phyloP scores from a whole-genome alignment of 192 early-diverging fungal species.

The Chytriomyces sp. region DNA sequence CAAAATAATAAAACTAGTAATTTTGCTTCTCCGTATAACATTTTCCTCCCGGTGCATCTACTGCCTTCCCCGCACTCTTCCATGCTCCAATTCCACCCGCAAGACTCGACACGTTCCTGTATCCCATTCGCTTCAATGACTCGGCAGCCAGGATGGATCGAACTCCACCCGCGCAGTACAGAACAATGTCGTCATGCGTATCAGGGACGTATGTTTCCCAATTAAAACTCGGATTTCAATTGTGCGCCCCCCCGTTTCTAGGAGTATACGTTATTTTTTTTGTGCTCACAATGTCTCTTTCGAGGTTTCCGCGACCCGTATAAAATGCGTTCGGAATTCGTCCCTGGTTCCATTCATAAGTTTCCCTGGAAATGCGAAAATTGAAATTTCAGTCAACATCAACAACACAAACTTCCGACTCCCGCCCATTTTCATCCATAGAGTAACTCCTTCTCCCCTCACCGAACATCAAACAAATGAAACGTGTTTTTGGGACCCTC shows the following conservation, averaged over 20 bases:
- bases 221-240: no score
- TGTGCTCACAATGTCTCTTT: constrained; percentile 61
- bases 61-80: constrained; percentile 16
- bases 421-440: background rate
- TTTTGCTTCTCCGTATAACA: background rate
- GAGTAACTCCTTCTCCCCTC: background rate
- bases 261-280: no score
- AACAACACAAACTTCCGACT: background rate
- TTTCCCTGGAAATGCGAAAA: constrained; percentile 42
- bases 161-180: constrained; percentile 59
- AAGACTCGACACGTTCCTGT: constrained; percentile 57
- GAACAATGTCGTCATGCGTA: constrained; percentile 54
- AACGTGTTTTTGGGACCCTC: constrained; percentile 39
- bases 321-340: constrained; percentile 58
- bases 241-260: background rate
- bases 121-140: constrained; percentile 56
- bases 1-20: background rate
- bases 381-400: no score
- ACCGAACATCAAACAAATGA: constrained; percentile 49
- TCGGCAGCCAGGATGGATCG: constrained; percentile 60
- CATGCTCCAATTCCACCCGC: constrained; percentile 50
- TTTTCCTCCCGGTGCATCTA: constrained; percentile 5
- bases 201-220: constrained; percentile 57
- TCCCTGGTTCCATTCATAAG: constrained; percentile 60
- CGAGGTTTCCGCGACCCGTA: constrained; percentile 56